Percentiles rank a stretch among this genome's conserved stretches.
These are phyloP conservation scores for Capillidium heterosporum DNA, from an alignment of 371 early-diverging fungal species.

Conservation along the genomic window DNA sequence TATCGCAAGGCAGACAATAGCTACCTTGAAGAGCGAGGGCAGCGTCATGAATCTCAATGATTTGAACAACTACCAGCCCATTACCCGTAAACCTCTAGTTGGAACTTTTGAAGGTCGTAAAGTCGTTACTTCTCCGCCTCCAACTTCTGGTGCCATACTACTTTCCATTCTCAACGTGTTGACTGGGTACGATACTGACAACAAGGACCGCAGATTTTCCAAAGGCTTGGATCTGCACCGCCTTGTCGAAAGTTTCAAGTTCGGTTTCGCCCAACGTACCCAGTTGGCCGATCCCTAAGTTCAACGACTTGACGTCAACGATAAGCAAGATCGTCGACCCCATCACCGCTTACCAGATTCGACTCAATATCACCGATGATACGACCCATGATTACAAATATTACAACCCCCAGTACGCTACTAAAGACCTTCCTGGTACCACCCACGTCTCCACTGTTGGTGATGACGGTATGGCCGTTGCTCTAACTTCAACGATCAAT, in stretches of 20 bases:
- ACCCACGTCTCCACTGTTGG: slow-evolving; percentile 91
- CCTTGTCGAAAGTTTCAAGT: slow-evolving; percentile 77
- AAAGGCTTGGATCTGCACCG: slow-evolving; percentile 27
- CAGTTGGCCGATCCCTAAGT: slow-evolving; percentile 55
- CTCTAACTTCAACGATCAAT: slow-evolving; percentile 87
- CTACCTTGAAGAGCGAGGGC: slow-evolving; percentile 38
- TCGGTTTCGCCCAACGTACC: slow-evolving; percentile 72
- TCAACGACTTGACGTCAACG: slow-evolving; percentile 5
- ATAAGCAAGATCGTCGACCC: slow-evolving; percentile 51
- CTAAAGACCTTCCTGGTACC: slow-evolving; percentile 83
- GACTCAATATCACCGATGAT: slow-evolving; percentile 44
- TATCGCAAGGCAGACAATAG: slow-evolving; percentile 59
- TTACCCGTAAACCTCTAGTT: slow-evolving; percentile 35
- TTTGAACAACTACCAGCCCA: slow-evolving; percentile 44
- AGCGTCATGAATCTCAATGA: slow-evolving; percentile 76
- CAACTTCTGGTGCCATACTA: slow-evolving; percentile 70
- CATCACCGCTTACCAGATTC: slow-evolving; percentile 36
- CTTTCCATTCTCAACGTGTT: slow-evolving; percentile 74
- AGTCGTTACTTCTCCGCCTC: slow-evolving; percentile 36
- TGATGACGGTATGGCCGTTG: slow-evolving; percentile 63
- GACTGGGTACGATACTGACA: slow-evolving; percentile 57
- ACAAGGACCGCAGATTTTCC: slow-evolving; percentile 17
- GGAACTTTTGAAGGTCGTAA: slow-evolving; percentile 55
- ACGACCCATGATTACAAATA: slow-evolving; percentile 32
- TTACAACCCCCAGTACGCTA: slow-evolving; percentile 63